phyloP scores from a whole-genome alignment of 1,284 basidiomycete species.

The Stereum hirsutum region DNA sequence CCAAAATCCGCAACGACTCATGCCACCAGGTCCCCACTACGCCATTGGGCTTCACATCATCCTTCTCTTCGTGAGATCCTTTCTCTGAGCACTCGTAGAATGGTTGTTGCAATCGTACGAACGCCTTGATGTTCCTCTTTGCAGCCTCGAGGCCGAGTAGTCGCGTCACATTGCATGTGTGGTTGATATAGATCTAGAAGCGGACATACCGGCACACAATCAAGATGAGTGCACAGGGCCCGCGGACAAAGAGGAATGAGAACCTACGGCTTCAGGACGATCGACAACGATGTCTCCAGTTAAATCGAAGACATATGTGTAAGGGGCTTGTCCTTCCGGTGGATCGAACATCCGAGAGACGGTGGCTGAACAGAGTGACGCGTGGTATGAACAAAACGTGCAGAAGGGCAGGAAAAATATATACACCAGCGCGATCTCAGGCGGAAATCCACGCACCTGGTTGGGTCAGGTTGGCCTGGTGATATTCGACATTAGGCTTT shows the following conservation, averaged over 20 bases:
- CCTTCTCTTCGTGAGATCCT: conserved; percentile 59
- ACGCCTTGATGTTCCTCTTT: conserved; percentile 61
- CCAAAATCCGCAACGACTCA: conserved; percentile 71
- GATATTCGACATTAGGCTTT: conserved; percentile 69
- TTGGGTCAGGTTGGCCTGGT: conserved; percentile 74
- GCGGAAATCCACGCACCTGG: too few relatives aligned
- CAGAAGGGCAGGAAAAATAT: too few relatives aligned
- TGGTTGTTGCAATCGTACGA: conserved; percentile 73
- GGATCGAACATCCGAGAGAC: conserved; percentile 63
- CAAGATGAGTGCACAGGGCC: neutral
- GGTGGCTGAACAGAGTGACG: conserved; percentile 33
- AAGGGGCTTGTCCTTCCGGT: conserved; percentile 52
- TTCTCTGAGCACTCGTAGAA: conserved; percentile 76
- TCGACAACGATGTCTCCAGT: conserved; percentile 77
- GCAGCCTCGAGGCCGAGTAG: conserved; percentile 63
- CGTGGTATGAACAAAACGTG: conserved; percentile 6
- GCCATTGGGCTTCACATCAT: conserved; percentile 67
- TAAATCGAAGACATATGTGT: conserved; percentile 72
- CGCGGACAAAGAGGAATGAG: conserved; percentile 1
- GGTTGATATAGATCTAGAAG: conserved; percentile 63
- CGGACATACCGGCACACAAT: neutral
- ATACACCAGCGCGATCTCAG: too few relatives aligned
- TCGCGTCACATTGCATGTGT: conserved; percentile 67
- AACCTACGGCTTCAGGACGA: conserved; percentile 63
- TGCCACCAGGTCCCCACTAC: conserved; percentile 85